Evolutionary conservation across 805 yeast genomes (phyloP).

Genomic region (Nakazawaea wyomingensis): DNA sequence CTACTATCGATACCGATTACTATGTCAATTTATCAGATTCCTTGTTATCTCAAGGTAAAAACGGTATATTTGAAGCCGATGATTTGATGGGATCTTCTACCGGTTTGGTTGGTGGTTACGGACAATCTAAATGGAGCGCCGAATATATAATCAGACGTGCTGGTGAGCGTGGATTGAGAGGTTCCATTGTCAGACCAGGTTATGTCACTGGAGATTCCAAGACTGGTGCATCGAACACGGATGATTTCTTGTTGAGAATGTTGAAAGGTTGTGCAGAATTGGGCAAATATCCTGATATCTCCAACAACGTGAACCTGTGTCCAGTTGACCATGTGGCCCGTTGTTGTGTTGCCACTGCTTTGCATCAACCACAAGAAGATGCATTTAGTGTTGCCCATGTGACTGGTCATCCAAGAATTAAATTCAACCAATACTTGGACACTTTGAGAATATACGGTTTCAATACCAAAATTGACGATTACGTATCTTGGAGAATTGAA

Average conservation of each 20-base stretch:
- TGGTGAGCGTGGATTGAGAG: constrained; percentile 81
- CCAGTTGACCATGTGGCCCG: constrained; percentile 99
- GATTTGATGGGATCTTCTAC: constrained; percentile 72
- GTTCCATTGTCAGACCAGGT: constrained; percentile 92
- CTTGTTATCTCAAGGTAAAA: constrained; percentile 53
- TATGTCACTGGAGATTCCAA: constrained; percentile 83
- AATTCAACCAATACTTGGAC: constrained; percentile 70
- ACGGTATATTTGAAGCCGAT: constrained; percentile 80
- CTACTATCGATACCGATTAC: constrained; percentile 81
- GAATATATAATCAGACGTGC: constrained; percentile 86
- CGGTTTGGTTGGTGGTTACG: constrained; percentile 90
- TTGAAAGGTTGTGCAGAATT: constrained; percentile 91
- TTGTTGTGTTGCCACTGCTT: constrained; percentile 76
- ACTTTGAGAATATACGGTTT: constrained; percentile 70
- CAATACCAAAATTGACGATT: constrained; percentile 53
- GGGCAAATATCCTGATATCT: constrained; percentile 79
- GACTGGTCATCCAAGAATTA: constrained; percentile 93
- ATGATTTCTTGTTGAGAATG: constrained; percentile 92
- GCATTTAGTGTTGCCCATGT: constrained; percentile 80
- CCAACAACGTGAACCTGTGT: constrained; percentile 88
- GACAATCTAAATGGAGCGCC: constrained; percentile 97
- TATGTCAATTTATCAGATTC: constrained; percentile 74
- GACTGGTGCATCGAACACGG: constrained; percentile 91
- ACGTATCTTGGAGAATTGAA: constrained; percentile 71
- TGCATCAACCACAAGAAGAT: constrained; percentile 49